Conservation (phyloP, 495 filamentous ascomycete species). For the Penicillium macrosclerotiorum region DNA sequence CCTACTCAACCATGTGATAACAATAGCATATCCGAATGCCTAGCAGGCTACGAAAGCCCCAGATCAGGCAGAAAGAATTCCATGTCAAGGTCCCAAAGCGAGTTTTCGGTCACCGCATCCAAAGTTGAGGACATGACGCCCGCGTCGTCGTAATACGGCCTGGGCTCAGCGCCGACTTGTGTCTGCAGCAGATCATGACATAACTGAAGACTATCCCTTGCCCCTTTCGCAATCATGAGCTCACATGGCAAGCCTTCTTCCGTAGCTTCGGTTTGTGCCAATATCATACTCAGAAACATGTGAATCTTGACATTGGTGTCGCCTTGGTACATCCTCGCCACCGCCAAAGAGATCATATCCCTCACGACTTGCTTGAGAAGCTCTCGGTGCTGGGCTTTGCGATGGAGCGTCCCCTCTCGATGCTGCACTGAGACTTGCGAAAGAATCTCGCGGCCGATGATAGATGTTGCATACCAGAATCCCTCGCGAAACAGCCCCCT, state of each 20-base stretch:
- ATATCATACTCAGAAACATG: conserved; percentile 44
- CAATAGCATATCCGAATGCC: too few relatives aligned
- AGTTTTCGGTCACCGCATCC: too few relatives aligned
- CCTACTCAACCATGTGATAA: too few relatives aligned
- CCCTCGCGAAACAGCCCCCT: conserved; percentile 53
- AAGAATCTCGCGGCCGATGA: conserved; percentile 22
- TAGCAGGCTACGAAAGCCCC: too few relatives aligned
- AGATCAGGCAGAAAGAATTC: too few relatives aligned
- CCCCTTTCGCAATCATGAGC: neutral
- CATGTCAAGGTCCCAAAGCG: too few relatives aligned
- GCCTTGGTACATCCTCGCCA: conserved; percentile 40
- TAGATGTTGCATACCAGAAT: conserved; percentile 32
- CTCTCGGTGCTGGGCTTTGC: conserved; percentile 32
- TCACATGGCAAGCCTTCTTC: neutral
- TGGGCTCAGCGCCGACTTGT: too few relatives aligned
- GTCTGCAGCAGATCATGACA: too few relatives aligned
- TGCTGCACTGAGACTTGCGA: conserved; percentile 14
- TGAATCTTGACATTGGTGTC: conserved; percentile 53
- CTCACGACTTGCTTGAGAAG: too few relatives aligned
- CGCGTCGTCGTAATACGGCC: too few relatives aligned
- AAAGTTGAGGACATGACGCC: too few relatives aligned
- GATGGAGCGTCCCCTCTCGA: conserved; percentile 28
- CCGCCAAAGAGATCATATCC: too few relatives aligned
- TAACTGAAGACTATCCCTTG: neutral
- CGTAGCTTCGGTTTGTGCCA: conserved; percentile 8